Percentiles rank a stretch among this genome's conserved stretches.
Conservation (phyloP, 2,329 filamentous ascomycete species). For the Hypoxylon sp. region DNA sequence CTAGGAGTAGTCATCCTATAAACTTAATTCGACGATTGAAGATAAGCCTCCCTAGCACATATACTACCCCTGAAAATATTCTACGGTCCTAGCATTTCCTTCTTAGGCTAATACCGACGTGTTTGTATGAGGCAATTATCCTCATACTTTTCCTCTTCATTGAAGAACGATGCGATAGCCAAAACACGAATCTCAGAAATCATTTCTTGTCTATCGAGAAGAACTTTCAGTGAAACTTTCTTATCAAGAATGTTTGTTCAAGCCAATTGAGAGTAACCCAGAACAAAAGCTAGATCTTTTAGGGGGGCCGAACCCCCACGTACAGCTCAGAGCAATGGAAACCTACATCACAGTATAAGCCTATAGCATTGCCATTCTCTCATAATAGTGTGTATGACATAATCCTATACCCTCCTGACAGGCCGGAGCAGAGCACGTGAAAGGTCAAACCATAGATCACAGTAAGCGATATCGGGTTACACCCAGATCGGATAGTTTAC, state of each 20-base stretch:
- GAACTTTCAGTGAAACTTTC: not conserved
- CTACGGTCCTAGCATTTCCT: not conserved
- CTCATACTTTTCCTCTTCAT: not conserved
- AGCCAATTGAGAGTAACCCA: not conserved
- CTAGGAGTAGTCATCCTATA: not conserved
- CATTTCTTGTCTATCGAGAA: not conserved
- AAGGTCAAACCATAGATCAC: not conserved
- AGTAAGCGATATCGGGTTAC: constrained; percentile 22
- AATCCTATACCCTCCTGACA: constrained; percentile 2
- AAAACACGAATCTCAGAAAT: not conserved
- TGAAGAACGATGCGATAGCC: not conserved
- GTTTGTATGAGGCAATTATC: not conserved
- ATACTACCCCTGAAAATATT: not conserved
- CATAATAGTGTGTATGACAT: constrained; percentile 12
- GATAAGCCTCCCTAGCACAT: not conserved
- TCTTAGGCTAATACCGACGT: not conserved
- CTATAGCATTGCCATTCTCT: not conserved
- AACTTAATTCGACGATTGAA: not conserved
- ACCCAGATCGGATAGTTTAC: not conserved
- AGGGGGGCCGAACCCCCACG: constrained; percentile 9
- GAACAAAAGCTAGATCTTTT: not conserved
- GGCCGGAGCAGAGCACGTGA: constrained; percentile 2
- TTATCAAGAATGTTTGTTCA: not conserved
- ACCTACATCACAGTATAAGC: not conserved
- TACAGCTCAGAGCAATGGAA: not conserved